Evolutionary conservation across 352 stramenopile species (phyloP), one percentile per base, ranked within the genome.

Genomic region (Phytopythium litorale): DNA sequence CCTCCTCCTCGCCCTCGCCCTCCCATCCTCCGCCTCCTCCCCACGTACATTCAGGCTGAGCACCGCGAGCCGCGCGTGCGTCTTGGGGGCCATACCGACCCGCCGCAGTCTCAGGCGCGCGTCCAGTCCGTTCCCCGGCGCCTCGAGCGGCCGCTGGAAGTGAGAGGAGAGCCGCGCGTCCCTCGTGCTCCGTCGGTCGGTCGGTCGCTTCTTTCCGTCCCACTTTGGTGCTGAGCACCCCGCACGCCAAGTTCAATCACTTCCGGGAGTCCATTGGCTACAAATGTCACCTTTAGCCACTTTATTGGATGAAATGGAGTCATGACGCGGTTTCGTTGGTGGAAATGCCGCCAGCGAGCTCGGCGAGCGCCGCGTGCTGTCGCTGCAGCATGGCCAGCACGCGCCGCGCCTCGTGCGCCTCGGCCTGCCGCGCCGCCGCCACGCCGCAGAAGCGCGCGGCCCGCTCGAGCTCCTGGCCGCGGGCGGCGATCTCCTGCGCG

Each of bases 21-120:
- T 28, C 49, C 13, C 49, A 37, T 42, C 49, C 23, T 19, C 25
- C 49, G 13, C 7, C 8, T 32, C 23, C 40, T 2, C 38, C 19
- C 9, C 13, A 65, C 75, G 57, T 71, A 91, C 81, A 50, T 91
- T 91, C 56, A 88, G 71, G 70, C 79, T 89, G 51, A 91, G 76
- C 63, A 91, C 74, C 3, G 74, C 76, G 66, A 91, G 73, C 43
- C 79, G 79, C 58, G 86, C 79, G 40, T 72, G 67, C 25, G 75
- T 38, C 35, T 4, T 11, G 23, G 18, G 23, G 38, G 18, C 16
- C 38, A 37, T 60, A 1, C 19, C 16, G 55, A 38, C 23, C 1
- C 15, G 13, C 21, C 49, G 49, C 49, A 23, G 28, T 9, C 7
- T 8, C 0, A 48, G 42, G 21, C 23, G 23, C n/a, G 8, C 6